Conservation (phyloP, 805 yeast species). For the Ogataea siamensis region DNA sequence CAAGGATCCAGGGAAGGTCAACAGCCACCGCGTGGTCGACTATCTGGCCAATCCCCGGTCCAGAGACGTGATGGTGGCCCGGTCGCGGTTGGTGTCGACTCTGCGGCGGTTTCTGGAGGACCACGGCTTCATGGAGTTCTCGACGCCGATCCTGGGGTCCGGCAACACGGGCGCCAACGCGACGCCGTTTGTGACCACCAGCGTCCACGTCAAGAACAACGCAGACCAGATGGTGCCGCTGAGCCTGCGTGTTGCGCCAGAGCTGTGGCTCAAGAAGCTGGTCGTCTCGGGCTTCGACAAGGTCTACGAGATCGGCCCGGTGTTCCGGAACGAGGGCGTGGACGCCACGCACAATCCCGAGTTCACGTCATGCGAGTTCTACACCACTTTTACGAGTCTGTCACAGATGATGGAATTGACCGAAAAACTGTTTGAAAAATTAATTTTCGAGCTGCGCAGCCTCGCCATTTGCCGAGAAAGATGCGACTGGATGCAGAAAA, state of each 20-base stretch:
- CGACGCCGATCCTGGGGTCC: constrained; percentile 77
- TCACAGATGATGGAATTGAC: constrained; percentile 65
- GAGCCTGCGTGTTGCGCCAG: constrained; percentile 88
- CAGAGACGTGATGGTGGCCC: constrained; percentile 44
- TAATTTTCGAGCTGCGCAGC: constrained; percentile 31
- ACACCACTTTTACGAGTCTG: constrained; percentile 67
- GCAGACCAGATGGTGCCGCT: constrained; percentile 34
- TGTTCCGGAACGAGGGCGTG: constrained; percentile 88
- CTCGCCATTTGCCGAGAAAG: constrained; percentile 23
- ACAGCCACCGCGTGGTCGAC: constrained; percentile 69
- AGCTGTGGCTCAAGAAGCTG: constrained; percentile 84
- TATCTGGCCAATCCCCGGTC: constrained; percentile 60
- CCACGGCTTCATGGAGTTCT: constrained; percentile 71
- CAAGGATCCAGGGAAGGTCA: constrained; percentile 52
- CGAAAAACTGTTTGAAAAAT: constrained; percentile 52
- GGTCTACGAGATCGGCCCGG: constrained; percentile 82
- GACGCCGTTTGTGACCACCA: constrained; percentile 67
- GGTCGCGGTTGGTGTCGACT: constrained; percentile 52
- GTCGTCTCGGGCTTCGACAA: constrained; percentile 83
- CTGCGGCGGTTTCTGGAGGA: constrained; percentile 57
- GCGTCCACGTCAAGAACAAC: constrained; percentile 35
- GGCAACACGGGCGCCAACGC: constrained; percentile 88
- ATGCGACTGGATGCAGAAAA: constrained; percentile 19
- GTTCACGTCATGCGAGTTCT: constrained; percentile 87
- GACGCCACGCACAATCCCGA: constrained; percentile 95